A percentile compares a stretch with the other conserved stretches of the same genome.
Conservation (phyloP, 2,329 filamentous ascomycete genomes). For the Capronia epimyces region DNA sequence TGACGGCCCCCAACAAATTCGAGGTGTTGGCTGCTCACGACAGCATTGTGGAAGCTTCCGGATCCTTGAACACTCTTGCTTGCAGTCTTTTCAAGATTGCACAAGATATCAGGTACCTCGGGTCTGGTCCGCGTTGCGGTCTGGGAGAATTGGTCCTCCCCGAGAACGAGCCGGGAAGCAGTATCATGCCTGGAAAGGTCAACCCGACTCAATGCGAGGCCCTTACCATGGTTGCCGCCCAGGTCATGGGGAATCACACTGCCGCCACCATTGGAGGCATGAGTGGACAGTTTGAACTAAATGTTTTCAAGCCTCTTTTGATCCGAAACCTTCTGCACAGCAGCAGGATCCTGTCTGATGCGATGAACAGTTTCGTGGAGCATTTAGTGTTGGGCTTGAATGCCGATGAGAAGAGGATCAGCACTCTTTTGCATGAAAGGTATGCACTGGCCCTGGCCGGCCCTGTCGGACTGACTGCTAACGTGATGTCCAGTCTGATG, state of each 20-base stretch:
- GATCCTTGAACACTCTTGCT: conserved; percentile 87
- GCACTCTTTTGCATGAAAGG: conserved; percentile 88
- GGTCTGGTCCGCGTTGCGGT: conserved; percentile 90
- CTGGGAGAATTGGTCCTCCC: conserved; percentile 88
- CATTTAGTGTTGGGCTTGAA: conserved; percentile 82
- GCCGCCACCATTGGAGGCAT: conserved; percentile 90
- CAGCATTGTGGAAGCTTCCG: conserved; percentile 88
- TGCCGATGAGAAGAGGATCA: conserved; percentile 91
- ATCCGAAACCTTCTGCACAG: conserved; percentile 95
- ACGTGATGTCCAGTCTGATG: conserved; percentile 66
- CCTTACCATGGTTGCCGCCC: conserved; percentile 93
- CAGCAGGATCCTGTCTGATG: conserved; percentile 77
- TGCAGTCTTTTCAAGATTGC: conserved; percentile 94
- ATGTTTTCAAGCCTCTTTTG: conserved; percentile 96
- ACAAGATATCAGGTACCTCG: conserved; percentile 95
- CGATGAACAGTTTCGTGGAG: conserved; percentile 92
- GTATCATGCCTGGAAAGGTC: conserved; percentile 99
- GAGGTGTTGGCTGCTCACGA: conserved; percentile 95
- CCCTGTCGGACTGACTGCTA: background rate
- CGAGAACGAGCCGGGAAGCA: conserved; percentile 96
- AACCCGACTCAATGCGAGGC: conserved; percentile 98
- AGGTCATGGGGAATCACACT: conserved; percentile 96
- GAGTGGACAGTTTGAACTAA: conserved; percentile 97
- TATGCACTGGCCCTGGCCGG: conserved; percentile 42
- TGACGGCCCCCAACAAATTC: conserved; percentile 98